Percentiles rank a stretch among this genome's conserved stretches.
phyloP scores from a whole-genome alignment of 169 alveolate genomes.

The Plasmodium coatneyi region DNA sequence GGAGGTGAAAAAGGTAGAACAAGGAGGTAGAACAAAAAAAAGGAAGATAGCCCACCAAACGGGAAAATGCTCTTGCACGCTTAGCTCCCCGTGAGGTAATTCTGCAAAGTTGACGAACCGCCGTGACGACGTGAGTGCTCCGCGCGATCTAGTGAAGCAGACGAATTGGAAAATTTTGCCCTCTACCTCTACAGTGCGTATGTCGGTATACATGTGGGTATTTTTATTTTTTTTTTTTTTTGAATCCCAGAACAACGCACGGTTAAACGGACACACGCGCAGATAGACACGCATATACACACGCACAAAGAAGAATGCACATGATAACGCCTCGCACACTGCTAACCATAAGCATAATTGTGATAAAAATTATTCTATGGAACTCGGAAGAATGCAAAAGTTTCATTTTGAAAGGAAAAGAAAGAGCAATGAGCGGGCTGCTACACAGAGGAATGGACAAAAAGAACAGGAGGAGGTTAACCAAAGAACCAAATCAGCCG shows the following conservation, averaged over 20 bases:
- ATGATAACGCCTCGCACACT: neutral
- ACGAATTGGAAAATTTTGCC: neutral
- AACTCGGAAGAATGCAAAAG: neutral
- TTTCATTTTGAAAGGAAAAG: conserved; percentile 16
- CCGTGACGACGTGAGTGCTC: neutral
- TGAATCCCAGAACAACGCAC: neutral
- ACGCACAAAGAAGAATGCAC: neutral
- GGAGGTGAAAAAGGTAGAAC: neutral
- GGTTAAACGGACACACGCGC: neutral
- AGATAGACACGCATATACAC: neutral
- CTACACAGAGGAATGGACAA: neutral
- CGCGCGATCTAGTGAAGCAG: neutral
- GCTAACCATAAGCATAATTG: neutral
- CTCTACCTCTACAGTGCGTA: neutral
- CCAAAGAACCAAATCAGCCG: neutral
- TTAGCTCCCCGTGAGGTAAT: neutral
- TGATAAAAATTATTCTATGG: conserved; percentile 17
- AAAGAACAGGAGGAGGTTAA: neutral
- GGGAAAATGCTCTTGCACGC: neutral
- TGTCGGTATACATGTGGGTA: neutral
- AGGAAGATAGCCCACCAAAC: neutral
- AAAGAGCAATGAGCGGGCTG: neutral
- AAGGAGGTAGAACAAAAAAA: neutral
- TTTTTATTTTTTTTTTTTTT: neutral
- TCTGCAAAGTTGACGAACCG: neutral